phyloP scores from a whole-genome alignment of 2,329 filamentous ascomycete genomes.

The Curvularia sp. region DNA sequence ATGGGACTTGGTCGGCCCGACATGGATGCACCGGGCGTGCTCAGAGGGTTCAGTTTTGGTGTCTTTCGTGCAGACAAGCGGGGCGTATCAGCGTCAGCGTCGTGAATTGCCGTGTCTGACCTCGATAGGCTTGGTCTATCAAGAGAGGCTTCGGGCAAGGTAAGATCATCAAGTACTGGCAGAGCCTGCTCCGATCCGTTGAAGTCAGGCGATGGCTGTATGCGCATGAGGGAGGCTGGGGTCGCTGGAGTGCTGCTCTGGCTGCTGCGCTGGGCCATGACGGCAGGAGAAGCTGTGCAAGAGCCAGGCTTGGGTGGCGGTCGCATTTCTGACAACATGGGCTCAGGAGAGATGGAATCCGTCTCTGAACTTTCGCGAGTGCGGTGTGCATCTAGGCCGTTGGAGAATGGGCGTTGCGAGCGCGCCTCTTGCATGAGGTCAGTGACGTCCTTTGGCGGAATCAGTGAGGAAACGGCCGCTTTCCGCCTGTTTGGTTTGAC shows the following conservation, averaged over 20 bases:
- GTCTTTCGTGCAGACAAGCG: conserved; percentile 71
- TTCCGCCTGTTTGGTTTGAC: conserved; percentile 67
- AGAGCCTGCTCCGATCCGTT: conserved; percentile 30
- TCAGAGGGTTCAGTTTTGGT: conserved; percentile 67
- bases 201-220: conserved; percentile 50
- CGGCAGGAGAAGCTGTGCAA: conserved; percentile 70
- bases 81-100: conserved; percentile 62
- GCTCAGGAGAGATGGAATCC: conserved; percentile 60
- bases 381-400: conserved; percentile 30
- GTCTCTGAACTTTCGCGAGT: conserved; percentile 53
- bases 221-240: conserved; percentile 81
- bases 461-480: conserved; percentile 52
- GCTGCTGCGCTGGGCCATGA: conserved; percentile 57
- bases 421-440: conserved; percentile 50
- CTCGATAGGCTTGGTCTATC: conserved; percentile 58
- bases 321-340: conserved; percentile 59
- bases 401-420: conserved; percentile 31
- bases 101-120: conserved; percentile 59
- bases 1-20: conserved; percentile 57
- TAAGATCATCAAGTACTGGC: conserved; percentile 64
- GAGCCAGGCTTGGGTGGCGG: conserved; percentile 70
- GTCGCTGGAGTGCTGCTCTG: conserved; percentile 63
- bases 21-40: conserved; percentile 52
- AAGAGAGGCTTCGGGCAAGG: conserved; percentile 73
- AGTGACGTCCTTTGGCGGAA: conserved; percentile 56